Evolutionary conservation across 2,329 filamentous ascomycete genomes (phyloP), one percentile per base, ranked within the genome.

Genomic region (Stagonosporopsis vannaccii): DNA sequence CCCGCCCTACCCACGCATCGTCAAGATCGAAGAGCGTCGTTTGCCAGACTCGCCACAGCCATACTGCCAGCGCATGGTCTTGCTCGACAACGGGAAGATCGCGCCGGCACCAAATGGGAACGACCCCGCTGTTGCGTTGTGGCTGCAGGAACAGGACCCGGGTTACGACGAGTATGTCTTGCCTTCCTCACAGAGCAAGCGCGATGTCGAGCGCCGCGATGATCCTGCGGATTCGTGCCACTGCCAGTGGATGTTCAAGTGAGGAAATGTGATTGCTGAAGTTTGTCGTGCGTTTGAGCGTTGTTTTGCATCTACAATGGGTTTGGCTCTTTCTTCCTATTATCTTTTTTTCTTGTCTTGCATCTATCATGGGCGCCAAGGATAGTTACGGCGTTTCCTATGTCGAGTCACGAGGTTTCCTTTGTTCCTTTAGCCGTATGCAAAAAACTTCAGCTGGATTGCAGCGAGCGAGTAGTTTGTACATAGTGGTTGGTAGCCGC

Each of bases 11-110:
- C 85, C 87, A 1, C 85, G 84, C 46, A 79, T 85, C 23, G 79
- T 89, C 65, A 90, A 90, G 73, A 80, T 90, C 41, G 85, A 88
- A 70, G 87, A 90, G 72, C 84, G 86, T 47, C 82, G 87, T 22
- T 69, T 84, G 17, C 74, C 79, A 7, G 75, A 78, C 39, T 75
- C 78, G 6, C 70, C 78, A 8, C 66, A 78, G 46, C 83, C 87
- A 1, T 89, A 88, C 70, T 90, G 87, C 67, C 81, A 88, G 65
- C 83, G 88, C 67, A 88, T 88, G 81, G 78, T 84, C 59, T 79
- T 90, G 12, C 75, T 85, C 51, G 73, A 82, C 43, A 78, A 86
- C 60, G 82, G 82, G 26, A 64, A 72, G 8, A 69, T 83, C 30
- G 72, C 77, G 26, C 70, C 72, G 32, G 72, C 73, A 23, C 57